A percentile compares a stretch with the other conserved stretches of the same genome.
Evolutionary conservation across 305 asterid genomes (phyloP).

Genomic region (Andrographis paniculata): DNA sequence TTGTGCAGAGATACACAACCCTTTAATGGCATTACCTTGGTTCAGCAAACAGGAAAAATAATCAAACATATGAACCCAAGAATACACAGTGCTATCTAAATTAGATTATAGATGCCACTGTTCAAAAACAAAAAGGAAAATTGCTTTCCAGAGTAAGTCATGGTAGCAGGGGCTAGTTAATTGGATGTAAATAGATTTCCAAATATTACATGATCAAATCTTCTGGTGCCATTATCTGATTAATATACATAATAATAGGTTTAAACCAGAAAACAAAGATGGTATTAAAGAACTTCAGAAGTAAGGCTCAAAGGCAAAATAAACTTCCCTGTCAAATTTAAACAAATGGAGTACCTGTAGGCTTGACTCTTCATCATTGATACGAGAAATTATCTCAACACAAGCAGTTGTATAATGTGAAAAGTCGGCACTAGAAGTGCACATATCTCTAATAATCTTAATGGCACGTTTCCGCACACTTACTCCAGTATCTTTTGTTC

Average conservation of each 20-base stretch:
- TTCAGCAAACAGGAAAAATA: conserved; percentile 8
- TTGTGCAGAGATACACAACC: conserved; percentile 4
- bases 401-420: conserved; percentile 70
- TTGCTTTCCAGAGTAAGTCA: too few relatives aligned
- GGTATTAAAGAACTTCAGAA: conserved; percentile 4
- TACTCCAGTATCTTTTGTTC: conserved; percentile 96
- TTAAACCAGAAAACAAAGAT: conserved; percentile 6
- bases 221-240: conserved; percentile 13
- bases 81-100: background rate
- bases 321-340: conserved; percentile 16
- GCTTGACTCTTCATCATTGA: conserved; percentile 96
- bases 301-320: conserved; percentile 6
- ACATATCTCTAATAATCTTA: conserved; percentile 91
- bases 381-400: conserved; percentile 83
- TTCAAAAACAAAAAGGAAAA: background rate
- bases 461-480: conserved; percentile 99
- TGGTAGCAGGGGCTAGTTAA: conserved; percentile 7
- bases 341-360: conserved; percentile 58
- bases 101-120: background rate
- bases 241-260: conserved; percentile 11
- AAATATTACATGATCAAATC: conserved; percentile 9
- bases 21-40: background rate
- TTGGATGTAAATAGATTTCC: background rate
- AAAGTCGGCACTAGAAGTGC: conserved; percentile 68
- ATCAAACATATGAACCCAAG: conserved; percentile 9